Conservation (phyloP, 2,329 filamentous ascomycete species). For the Fusarium chaquense region DNA sequence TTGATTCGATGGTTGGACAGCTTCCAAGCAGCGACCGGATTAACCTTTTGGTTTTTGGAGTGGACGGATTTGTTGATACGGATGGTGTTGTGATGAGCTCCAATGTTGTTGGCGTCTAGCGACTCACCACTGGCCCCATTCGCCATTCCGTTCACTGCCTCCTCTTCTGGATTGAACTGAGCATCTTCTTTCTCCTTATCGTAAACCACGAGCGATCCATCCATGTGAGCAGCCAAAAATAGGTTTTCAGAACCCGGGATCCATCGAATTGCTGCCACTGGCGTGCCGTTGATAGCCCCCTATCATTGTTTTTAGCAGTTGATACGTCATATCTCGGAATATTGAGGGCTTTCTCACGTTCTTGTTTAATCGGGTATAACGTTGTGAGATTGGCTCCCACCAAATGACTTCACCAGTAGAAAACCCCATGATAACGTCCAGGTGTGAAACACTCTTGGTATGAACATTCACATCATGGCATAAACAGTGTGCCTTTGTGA, state of each 20-base stretch:
- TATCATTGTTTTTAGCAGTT: conserved; percentile 51
- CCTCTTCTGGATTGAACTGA: conserved; percentile 78
- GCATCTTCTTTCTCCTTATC: conserved; percentile 97
- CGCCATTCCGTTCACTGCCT: conserved; percentile 61
- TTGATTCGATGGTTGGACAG: conserved; percentile 91
- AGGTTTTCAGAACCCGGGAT: conserved; percentile 93
- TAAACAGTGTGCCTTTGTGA: conserved; percentile 94
- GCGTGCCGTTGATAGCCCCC: conserved; percentile 87
- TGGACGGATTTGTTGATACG: conserved; percentile 91
- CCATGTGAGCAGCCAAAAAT: conserved; percentile 91
- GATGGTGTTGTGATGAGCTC: conserved; percentile 61
- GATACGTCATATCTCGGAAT: background rate
- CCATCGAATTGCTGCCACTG: conserved; percentile 91
- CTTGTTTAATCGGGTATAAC: conserved; percentile 96
- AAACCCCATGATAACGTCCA: conserved; percentile 95
- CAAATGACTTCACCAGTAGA: conserved; percentile 97
- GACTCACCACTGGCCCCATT: conserved; percentile 58
- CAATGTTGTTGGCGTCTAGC: conserved; percentile 52
- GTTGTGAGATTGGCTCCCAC: conserved; percentile 97
- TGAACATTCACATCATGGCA: conserved; percentile 91
- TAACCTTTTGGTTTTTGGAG: conserved; percentile 92
- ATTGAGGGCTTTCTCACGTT: conserved; percentile 68
- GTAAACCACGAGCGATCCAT: conserved; percentile 91
- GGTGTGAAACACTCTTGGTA: conserved; percentile 82
- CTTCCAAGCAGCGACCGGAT: conserved; percentile 94